Conservation (phyloP, 345 rosid species). For the Durio zibethinus region DNA sequence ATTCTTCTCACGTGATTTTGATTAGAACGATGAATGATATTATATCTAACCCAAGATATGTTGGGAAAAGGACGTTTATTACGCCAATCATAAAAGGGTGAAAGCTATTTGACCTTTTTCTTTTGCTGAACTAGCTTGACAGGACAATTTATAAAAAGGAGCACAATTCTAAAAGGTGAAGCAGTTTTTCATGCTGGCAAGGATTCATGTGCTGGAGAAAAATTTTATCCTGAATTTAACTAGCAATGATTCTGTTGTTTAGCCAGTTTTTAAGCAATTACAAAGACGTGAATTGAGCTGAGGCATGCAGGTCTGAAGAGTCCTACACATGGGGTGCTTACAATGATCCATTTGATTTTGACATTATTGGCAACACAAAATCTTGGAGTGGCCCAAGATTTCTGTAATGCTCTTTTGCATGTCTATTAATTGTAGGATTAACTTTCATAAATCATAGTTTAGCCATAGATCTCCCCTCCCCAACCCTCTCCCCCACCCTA, state of each 20-base stretch:
- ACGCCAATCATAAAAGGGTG: neutral
- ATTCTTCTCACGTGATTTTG: neutral
- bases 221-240: neutral
- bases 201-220: neutral
- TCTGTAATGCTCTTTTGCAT: neutral
- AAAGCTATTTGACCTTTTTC: neutral
- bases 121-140: neutral
- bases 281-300: neutral
- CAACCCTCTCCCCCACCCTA: neutral
- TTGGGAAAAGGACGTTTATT: neutral
- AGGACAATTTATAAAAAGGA: neutral
- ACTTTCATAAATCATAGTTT: neutral
- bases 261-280: neutral
- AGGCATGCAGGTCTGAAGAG: neutral
- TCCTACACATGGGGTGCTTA: neutral
- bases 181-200: neutral
- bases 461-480: neutral
- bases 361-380: conserved; percentile 4
- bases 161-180: neutral
- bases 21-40: neutral
- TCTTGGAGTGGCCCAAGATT: neutral
- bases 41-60: neutral
- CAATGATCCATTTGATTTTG: conserved; percentile 10
- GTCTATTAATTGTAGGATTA: conserved; percentile 4
- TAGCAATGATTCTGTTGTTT: neutral